Conservation (phyloP, 1,139 yeast genomes). For the Yarrowia galli region DNA sequence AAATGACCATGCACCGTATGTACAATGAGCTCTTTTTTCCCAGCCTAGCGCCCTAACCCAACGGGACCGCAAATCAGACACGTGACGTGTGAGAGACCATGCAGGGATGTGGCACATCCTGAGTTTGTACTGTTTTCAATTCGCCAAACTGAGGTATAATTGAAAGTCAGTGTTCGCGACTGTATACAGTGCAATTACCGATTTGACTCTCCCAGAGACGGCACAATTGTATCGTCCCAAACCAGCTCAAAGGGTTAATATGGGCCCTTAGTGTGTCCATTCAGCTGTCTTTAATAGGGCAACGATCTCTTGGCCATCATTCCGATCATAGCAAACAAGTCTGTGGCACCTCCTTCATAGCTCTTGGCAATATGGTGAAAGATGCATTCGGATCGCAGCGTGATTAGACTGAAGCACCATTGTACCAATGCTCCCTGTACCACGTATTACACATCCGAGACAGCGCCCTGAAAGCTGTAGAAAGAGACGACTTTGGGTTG, state of each 20-base stretch:
- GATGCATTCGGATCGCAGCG: too few relatives aligned
- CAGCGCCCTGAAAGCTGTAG: neutral
- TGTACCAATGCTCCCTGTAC: too few relatives aligned
- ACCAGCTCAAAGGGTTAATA: too few relatives aligned
- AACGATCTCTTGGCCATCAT: too few relatives aligned
- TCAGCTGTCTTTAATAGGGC: too few relatives aligned
- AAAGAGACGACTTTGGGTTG: neutral
- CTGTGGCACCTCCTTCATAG: too few relatives aligned
- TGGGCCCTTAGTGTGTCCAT: too few relatives aligned
- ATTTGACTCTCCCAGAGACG: too few relatives aligned
- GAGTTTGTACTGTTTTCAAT: constrained; percentile 21
- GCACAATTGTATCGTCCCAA: too few relatives aligned
- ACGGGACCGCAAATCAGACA: neutral
- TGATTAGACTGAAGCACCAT: too few relatives aligned
- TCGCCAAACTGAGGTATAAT: constrained; percentile 28
- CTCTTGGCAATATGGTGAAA: too few relatives aligned
- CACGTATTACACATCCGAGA: neutral
- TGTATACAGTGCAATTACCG: neutral
- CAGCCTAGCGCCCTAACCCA: neutral
- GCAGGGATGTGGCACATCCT: constrained; percentile 32
- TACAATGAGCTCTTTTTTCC: neutral
- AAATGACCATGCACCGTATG: neutral
- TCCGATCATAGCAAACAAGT: too few relatives aligned
- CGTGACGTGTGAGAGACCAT: constrained; percentile 1
- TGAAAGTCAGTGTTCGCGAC: neutral